Evolutionary conservation across 2,329 filamentous ascomycete species (phyloP).

Genomic region (Byssoonygena ceratinophila): DNA sequence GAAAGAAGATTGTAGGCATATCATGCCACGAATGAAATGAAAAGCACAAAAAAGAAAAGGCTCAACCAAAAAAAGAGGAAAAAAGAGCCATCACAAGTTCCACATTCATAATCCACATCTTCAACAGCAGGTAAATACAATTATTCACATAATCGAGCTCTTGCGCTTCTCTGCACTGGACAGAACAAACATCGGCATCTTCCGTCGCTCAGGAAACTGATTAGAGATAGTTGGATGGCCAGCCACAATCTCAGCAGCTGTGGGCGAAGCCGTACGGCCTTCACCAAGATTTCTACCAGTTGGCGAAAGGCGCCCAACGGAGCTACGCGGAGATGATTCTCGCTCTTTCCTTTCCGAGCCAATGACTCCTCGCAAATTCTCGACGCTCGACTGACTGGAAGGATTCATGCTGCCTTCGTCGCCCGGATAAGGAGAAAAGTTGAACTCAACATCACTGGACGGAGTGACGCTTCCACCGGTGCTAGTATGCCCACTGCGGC

Average conservation of each 20-base stretch:
- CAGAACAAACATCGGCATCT: conserved; percentile 75
- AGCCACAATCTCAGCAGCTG: conserved; percentile 33
- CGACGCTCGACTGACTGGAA: conserved; percentile 61
- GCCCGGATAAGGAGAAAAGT: conserved; percentile 58
- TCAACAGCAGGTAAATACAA: neutral
- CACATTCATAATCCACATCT: neutral
- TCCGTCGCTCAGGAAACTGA: conserved; percentile 50
- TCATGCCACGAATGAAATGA: conserved; percentile 2
- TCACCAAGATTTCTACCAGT: neutral
- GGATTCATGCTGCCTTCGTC: conserved; percentile 35
- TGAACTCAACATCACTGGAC: conserved; percentile 66
- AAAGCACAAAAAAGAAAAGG: conserved; percentile 3
- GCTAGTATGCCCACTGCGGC: conserved; percentile 53
- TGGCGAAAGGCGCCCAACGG: neutral
- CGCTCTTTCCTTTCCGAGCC: conserved; percentile 77
- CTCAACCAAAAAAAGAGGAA: conserved; percentile 2
- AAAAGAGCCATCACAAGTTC: neutral
- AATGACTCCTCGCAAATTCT: conserved; percentile 73
- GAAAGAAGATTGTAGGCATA: neutral
- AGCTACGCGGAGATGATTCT: neutral
- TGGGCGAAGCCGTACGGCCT: conserved; percentile 16
- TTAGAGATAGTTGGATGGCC: conserved; percentile 57
- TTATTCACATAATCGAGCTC: conserved; percentile 38
- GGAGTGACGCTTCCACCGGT: conserved; percentile 72
- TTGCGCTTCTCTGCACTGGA: conserved; percentile 87